Evolutionary conservation across 352 stramenopile genomes (phyloP), one percentile per base, ranked within the genome.

Genomic region (Phytophthora citricola): DNA sequence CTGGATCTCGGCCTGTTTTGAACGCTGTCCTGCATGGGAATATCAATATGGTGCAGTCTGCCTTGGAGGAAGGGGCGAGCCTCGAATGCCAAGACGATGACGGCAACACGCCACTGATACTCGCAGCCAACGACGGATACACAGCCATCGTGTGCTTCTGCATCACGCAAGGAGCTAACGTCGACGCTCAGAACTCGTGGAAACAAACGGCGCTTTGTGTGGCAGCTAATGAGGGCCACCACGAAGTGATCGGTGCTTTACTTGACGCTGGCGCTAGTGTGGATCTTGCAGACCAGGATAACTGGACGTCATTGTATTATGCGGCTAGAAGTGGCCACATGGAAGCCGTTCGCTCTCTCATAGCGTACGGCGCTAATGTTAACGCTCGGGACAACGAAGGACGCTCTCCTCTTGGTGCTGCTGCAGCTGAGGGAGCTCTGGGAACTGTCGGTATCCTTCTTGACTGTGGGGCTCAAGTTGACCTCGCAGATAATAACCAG

Each of bases 191-290:
- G 40, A 46, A 46, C 40, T 14, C 40, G n/a, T 26, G 40, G 40
- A 46, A 27, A 12, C 40, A 46, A 26, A 26, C 40, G 6, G 40
- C 40, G 40, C n/a, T 46, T 17, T 26, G 40, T 26, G n/a, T 46
- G 17, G 40, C 40, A 46, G 40, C 40, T 46, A 46, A 46, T 12
- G 40, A 46, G 40, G 40, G 40, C 10, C 40, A 46, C 17, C 40
- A 46, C 3, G 40, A 46, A 26, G n/a, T 15, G 46, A 11, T 41
- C 32, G 5, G 2, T 20, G 7, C 12, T 29, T 44, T 56, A 24
- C 48, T 56, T 31, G 31, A 56, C 34, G 29, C 48, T 29, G 44
- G 36, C 14, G 50, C 50, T 26, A 46, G 8, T 14, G 10, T 46
- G 9, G 36, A 46, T 47, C 20, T 47, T n/a, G 20, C 50, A 24